Evolutionary conservation across 1,284 basidiomycete species (phyloP).

Genomic region (Cryptococcus sp.): DNA sequence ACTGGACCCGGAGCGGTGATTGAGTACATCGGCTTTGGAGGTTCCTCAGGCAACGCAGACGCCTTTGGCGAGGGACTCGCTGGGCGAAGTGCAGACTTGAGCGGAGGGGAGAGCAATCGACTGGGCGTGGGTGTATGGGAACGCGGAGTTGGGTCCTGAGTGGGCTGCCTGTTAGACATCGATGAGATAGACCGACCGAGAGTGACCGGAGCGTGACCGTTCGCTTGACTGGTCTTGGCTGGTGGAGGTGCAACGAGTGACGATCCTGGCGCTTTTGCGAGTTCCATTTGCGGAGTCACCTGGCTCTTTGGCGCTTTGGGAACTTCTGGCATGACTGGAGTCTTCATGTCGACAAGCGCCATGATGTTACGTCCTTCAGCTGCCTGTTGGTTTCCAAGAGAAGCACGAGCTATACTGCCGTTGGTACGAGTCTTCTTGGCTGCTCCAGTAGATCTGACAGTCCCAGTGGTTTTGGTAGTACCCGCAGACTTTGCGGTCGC

Average conservation of each 20-base stretch:
- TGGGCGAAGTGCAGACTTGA: constrained; percentile 51
- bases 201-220: constrained; percentile 6
- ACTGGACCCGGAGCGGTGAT: constrained; percentile 48
- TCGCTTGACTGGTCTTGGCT: not conserved
- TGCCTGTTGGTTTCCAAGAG: constrained; percentile 16
- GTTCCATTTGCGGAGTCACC: constrained; percentile 43
- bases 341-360: constrained; percentile 35
- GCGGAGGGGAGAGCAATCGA: constrained; percentile 43
- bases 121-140: constrained; percentile 18
- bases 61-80: constrained; percentile 31
- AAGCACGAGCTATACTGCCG: constrained; percentile 36
- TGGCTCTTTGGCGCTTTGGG: constrained; percentile 50
- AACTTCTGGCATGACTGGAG: constrained; percentile 49
- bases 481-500: constrained; percentile 24
- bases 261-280: constrained; percentile 47
- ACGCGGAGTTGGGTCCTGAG: not conserved
- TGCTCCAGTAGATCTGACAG: constrained; percentile 18
- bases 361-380: constrained; percentile 41
- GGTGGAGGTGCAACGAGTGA: constrained; percentile 25
- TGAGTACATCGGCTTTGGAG: constrained; percentile 37
- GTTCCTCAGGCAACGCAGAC: constrained; percentile 16
- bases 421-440: constrained; percentile 33
- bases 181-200: constrained; percentile 30
- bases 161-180: constrained; percentile 18
- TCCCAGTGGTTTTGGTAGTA: constrained; percentile 22